Conservation (phyloP, 305 asterid genomes). For the Rubia tinctorum region DNA sequence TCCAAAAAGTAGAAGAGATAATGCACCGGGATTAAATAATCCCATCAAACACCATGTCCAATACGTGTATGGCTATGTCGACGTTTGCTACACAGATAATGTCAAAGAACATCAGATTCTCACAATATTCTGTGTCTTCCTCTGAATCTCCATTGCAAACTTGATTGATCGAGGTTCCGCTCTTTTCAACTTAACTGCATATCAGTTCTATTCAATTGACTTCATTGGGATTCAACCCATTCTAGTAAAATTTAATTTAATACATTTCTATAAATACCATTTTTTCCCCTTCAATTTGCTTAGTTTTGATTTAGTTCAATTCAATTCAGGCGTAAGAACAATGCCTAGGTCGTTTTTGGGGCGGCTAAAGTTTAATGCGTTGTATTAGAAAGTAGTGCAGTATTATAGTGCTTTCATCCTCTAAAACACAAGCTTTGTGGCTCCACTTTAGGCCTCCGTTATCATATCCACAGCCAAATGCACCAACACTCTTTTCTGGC, state of each 20-base stretch:
- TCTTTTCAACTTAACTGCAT: no score
- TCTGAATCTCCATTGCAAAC: background rate
- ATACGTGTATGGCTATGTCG: constrained; percentile 6
- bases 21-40: constrained; percentile 19
- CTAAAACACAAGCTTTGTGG: constrained; percentile 17
- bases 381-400: background rate
- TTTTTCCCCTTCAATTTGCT: no score
- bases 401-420: constrained; percentile 12
- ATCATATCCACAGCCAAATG: background rate
- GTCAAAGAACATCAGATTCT: background rate
- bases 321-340: background rate
- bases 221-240: background rate
- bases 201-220: no score
- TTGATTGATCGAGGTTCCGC: no score
- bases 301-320: background rate
- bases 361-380: background rate
- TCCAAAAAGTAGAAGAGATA: constrained; percentile 15
- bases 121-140: background rate
- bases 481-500: constrained; percentile 7
- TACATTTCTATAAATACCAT: background rate
- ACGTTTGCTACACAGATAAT: background rate
- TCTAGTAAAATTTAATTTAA: background rate
- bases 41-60: constrained; percentile 13
- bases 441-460: constrained; percentile 20
- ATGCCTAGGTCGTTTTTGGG: background rate